Conservation (phyloP, 2,329 filamentous ascomycete genomes). For the Xylaria arbuscula region DNA sequence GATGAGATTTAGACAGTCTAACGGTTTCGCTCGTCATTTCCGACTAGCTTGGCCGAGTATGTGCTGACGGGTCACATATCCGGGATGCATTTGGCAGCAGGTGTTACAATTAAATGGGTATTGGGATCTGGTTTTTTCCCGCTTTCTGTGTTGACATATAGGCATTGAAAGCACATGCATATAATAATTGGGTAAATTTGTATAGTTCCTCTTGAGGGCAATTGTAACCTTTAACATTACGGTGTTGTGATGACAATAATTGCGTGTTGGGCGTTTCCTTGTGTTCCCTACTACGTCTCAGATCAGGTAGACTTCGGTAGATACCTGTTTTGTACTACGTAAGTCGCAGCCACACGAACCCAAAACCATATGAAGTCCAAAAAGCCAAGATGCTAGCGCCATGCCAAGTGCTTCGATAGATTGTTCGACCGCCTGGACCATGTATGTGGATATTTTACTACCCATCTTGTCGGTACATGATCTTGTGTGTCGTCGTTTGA, state of each 20-base stretch:
- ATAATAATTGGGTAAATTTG: slow-evolving; percentile 38
- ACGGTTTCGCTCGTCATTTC: slow-evolving; percentile 4
- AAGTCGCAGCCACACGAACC: not conserved
- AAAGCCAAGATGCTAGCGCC: slow-evolving; percentile 1
- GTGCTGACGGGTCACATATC: slow-evolving; percentile 18
- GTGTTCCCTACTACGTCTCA: too few species aligned
- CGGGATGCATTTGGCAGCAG: slow-evolving; percentile 35
- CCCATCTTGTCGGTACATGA: not conserved
- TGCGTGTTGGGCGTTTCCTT: too few species aligned
- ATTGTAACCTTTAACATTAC: not conserved
- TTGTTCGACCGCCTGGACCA: not conserved
- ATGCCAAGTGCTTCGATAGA: not conserved
- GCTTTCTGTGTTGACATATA: slow-evolving; percentile 27
- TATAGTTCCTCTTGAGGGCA: slow-evolving; percentile 9
- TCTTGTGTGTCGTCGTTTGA: not conserved
- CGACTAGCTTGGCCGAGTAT: slow-evolving; percentile 9
- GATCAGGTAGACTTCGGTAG: not conserved
- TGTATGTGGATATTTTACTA: too few species aligned
- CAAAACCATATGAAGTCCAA: not conserved
- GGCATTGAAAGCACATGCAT: slow-evolving; percentile 30
- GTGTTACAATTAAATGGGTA: slow-evolving; percentile 36
- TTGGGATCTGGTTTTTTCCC: slow-evolving; percentile 16
- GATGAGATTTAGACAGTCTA: slow-evolving; percentile 2
- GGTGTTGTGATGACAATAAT: not conserved
- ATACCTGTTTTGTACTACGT: not conserved